Percentiles rank a stretch among this genome's conserved stretches.
phyloP scores from a whole-genome alignment of 2,329 filamentous ascomycete species.

The Sporothrix inflata region DNA sequence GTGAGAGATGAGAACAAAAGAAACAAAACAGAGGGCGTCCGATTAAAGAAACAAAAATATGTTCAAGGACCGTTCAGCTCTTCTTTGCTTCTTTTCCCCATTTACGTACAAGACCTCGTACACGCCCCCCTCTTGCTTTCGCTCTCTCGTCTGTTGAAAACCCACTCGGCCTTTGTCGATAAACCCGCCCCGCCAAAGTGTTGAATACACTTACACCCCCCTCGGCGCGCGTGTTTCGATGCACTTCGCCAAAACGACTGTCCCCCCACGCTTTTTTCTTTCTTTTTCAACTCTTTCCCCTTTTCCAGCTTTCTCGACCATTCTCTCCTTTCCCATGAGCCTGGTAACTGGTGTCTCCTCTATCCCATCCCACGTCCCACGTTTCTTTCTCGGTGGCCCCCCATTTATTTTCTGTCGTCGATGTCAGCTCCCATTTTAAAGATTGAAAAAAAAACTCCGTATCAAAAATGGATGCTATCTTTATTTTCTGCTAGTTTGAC shows the following conservation, averaged over 20 bases:
- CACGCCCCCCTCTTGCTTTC: not conserved
- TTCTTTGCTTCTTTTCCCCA: not conserved
- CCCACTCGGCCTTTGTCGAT: not conserved
- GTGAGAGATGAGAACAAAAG: not conserved
- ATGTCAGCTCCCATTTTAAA: not conserved
- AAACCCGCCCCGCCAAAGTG: not conserved
- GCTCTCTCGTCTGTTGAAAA: not conserved
- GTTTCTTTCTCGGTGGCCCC: conserved; percentile 1
- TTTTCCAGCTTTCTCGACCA: not conserved
- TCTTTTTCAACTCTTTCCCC: not conserved
- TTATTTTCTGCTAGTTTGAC: not conserved
- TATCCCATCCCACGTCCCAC: not conserved
- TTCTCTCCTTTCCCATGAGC: not conserved
- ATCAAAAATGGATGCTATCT: not conserved
- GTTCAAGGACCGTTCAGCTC: not conserved
- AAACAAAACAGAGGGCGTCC: not conserved
- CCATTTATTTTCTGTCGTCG: not conserved
- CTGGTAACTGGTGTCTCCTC: not conserved
- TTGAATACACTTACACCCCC: not conserved
- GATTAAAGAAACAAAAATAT: not conserved
- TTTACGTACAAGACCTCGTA: not conserved
- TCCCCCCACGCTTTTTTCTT: conserved; percentile 10
- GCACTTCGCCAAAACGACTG: conserved; percentile 6
- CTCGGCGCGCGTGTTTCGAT: not conserved
- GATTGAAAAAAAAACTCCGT: not conserved